Evolutionary conservation across 208 protist genomes (phyloP).

Genomic region (Phytomonas francai): DNA sequence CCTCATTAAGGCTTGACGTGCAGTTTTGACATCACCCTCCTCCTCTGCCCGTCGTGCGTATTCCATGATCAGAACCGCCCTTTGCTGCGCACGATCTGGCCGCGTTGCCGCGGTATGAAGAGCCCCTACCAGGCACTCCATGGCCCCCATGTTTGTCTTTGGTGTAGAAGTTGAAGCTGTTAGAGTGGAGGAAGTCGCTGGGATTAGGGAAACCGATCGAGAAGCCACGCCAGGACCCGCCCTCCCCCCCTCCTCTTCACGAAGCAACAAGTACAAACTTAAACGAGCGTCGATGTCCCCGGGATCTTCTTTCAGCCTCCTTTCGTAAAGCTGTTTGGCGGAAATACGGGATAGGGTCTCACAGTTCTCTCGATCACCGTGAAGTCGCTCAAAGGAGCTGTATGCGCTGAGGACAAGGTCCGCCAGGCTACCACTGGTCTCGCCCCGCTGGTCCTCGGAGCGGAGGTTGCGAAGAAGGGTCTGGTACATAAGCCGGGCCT

Average conservation of each 20-base stretch:
- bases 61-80: constrained; percentile 64
- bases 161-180: not conserved
- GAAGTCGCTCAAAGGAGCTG: constrained; percentile 51
- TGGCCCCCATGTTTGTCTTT: constrained; percentile 3
- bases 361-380: constrained; percentile 30
- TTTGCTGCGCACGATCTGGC: constrained; percentile 43
- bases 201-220: not conserved
- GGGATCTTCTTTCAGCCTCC: constrained; percentile 37
- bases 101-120: constrained; percentile 20
- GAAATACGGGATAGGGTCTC: constrained; percentile 27
- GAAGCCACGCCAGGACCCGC: not conserved
- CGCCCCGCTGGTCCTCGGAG: constrained; percentile 4
- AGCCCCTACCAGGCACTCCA: constrained; percentile 15
- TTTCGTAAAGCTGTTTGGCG: constrained; percentile 52
- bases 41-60: constrained; percentile 39
- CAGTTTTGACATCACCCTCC: constrained; percentile 23
- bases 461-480: constrained; percentile 35
- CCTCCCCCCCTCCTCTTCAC: constrained; percentile 24
- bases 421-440: constrained; percentile 8
- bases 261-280: constrained; percentile 63
- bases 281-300: constrained; percentile 59
- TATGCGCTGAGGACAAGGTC: constrained; percentile 60
- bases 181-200: not conserved
- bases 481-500: constrained; percentile 48
- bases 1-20: constrained; percentile 34